Percentiles rank a stretch among this genome's conserved stretches.
Evolutionary conservation across 345 rosid genomes (phyloP).

Genomic region (Eucalyptus cloeziana): DNA sequence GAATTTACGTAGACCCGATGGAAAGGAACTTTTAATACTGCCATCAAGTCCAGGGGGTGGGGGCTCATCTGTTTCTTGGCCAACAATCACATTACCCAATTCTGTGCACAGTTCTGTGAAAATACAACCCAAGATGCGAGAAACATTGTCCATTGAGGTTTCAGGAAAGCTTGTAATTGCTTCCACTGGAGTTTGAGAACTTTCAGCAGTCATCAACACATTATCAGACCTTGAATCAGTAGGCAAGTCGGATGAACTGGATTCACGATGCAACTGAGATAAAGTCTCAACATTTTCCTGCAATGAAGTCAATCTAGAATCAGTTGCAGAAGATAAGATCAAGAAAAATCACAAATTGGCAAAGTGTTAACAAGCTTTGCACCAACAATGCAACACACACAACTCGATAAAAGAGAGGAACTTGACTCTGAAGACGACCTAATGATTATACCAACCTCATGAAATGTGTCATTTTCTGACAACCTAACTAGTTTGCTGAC

Average conservation of each 20-base stretch:
- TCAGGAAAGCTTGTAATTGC: slow-evolving; percentile 7
- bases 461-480: slow-evolving; percentile 10
- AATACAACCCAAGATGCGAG: slow-evolving; percentile 22
- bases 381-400: not conserved
- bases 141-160: slow-evolving; percentile 8
- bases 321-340: not conserved
- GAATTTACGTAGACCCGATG: slow-evolving; percentile 21
- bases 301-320: not conserved
- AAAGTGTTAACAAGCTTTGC: not conserved
- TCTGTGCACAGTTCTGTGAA: slow-evolving; percentile 23
- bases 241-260: not conserved
- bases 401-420: not conserved
- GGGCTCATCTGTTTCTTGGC: slow-evolving; percentile 35
- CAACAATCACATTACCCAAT: slow-evolving; percentile 16
- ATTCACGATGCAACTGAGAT: slow-evolving; percentile 4
- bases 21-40: slow-evolving; percentile 4
- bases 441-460: slow-evolving; percentile 22
- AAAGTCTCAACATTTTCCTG: slow-evolving; percentile 22
- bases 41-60: slow-evolving; percentile 65
- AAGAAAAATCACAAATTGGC: not conserved
- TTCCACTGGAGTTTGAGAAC: slow-evolving; percentile 12
- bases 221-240: slow-evolving; percentile 6
- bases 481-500: slow-evolving; percentile 12
- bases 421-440: not conserved
- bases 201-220: not conserved